These are phyloP conservation scores for Quaeritorhiza haematococci DNA, from an alignment of 371 early-diverging fungal genomes.

Conservation along the genomic window DNA sequence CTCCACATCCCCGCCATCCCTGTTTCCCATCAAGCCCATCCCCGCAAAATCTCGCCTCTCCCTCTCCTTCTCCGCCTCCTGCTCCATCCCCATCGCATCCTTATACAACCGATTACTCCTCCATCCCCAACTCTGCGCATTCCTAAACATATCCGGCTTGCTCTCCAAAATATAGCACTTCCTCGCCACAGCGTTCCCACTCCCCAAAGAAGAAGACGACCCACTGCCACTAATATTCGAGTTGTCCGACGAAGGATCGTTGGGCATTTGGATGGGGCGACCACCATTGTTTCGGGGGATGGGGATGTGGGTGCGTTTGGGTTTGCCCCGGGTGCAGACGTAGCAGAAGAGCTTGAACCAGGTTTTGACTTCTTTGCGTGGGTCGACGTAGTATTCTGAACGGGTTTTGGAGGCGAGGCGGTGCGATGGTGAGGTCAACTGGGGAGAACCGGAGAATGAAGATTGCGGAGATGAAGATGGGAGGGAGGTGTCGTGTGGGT, in stretches of 20 bases:
- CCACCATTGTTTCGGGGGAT: too few species aligned
- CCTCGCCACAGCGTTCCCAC: not conserved
- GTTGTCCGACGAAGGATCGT: too few species aligned
- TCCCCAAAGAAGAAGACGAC: too few species aligned
- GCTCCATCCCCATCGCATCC: not conserved
- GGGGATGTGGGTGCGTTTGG: too few species aligned
- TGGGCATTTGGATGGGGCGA: too few species aligned
- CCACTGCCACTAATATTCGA: too few species aligned
- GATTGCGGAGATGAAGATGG: too few species aligned
- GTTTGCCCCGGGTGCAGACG: too few species aligned
- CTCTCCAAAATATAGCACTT: constrained; percentile 28
- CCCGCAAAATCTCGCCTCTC: not conserved
- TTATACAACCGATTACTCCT: constrained; percentile 21
- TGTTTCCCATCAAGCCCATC: not conserved
- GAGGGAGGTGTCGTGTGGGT: too few species aligned
- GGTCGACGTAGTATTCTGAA: constrained; percentile 3
- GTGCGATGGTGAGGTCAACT: constrained; percentile 5
- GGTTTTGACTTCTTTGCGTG: constrained; percentile 4
- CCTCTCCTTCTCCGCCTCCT: not conserved
- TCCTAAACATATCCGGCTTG: constrained; percentile 33
- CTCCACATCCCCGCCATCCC: constrained; percentile 12
- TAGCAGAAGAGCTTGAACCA: constrained; percentile 31
- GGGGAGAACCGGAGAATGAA: too few species aligned
- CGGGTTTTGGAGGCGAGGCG: constrained; percentile 8
- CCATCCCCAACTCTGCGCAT: constrained; percentile 36